These are phyloP conservation scores for Lupinus albus DNA, from an alignment of 306 rosid species.

Conservation along the genomic window DNA sequence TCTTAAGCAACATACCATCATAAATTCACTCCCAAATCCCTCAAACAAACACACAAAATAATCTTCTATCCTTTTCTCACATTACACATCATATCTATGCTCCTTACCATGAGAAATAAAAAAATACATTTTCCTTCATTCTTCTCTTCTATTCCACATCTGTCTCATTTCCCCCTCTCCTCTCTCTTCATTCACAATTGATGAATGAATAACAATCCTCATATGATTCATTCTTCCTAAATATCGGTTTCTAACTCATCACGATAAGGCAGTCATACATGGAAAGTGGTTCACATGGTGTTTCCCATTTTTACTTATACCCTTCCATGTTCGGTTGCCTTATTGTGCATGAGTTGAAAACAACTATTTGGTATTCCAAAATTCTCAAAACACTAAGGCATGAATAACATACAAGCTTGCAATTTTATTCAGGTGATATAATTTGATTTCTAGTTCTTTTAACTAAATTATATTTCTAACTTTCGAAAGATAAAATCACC, in stretches of 20 bases:
- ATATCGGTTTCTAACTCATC: conserved; percentile 6
- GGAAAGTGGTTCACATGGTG: neutral
- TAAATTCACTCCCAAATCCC: no score
- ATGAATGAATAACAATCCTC: neutral
- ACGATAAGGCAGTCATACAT: neutral
- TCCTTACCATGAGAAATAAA: no score
- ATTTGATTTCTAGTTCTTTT: neutral
- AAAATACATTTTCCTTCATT: no score
- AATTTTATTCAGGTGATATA: no score
- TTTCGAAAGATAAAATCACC: neutral
- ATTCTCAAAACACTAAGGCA: no score
- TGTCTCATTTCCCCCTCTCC: no score
- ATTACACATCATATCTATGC: no score
- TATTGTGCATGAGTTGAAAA: conserved; percentile 8
- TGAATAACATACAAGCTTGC: neutral
- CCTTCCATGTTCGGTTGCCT: neutral
- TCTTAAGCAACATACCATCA: no score
- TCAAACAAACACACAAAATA: no score
- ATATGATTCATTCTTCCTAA: neutral
- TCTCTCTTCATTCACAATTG: neutral
- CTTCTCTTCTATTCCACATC: no score
- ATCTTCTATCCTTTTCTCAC: no score
- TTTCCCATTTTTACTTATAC: neutral
- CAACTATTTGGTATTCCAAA: neutral
- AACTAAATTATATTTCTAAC: neutral